Percentiles rank a stretch among this genome's conserved stretches.
Conservation (phyloP, 73 alveolate genomes). For the Tetrahymena elliotti region DNA sequence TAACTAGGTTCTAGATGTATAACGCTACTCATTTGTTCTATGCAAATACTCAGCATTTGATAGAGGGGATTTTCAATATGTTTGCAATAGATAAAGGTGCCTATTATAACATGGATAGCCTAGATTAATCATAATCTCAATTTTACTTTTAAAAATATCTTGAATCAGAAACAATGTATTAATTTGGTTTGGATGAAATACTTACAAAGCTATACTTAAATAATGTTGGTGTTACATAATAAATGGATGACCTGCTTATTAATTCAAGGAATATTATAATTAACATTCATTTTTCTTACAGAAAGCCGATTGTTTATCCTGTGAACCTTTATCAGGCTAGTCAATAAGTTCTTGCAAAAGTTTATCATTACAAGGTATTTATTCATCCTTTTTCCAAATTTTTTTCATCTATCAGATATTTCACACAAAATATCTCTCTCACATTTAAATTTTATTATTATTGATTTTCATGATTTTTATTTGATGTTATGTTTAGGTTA, state of each 20-base stretch:
- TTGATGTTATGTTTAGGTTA: no score
- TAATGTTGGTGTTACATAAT: not conserved
- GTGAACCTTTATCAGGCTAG: not conserved
- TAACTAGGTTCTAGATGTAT: not conserved
- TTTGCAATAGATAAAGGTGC: not conserved
- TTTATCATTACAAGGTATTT: not conserved
- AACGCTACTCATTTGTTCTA: not conserved
- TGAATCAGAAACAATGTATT: not conserved
- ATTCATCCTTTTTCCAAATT: not conserved
- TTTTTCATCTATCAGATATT: no score
- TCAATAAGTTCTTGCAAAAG: not conserved
- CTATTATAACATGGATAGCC: not conserved
- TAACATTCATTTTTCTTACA: not conserved
- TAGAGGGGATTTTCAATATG: not conserved
- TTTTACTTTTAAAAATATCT: not conserved
- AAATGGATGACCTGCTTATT: not conserved
- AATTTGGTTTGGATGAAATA: not conserved
- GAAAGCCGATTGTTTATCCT: not conserved
- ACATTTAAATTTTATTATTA: no score
- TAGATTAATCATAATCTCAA: not conserved
- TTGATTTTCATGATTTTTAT: no score
- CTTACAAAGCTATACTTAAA: not conserved
- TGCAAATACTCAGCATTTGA: not conserved
- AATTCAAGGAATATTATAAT: not conserved
- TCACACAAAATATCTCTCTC: no score